phyloP scores from a whole-genome alignment of 2,329 filamentous ascomycete species.

The Penicillium aurantiogriseum region DNA sequence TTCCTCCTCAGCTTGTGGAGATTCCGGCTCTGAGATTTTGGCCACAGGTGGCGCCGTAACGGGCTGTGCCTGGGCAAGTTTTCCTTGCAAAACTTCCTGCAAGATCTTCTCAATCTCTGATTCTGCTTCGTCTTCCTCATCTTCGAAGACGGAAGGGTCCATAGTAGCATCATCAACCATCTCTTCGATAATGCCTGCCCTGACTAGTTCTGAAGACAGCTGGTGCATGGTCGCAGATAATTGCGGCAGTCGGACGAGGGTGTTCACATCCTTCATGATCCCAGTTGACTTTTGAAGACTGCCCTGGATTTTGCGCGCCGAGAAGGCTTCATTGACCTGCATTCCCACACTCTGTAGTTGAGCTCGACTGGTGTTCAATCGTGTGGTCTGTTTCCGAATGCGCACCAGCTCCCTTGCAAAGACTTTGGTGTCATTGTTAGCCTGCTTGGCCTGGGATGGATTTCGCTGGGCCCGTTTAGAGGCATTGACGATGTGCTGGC shows the following conservation, averaged over 20 bases:
- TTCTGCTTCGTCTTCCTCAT: slow-evolving; percentile 72
- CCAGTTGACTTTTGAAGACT: slow-evolving; percentile 81
- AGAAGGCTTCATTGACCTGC: slow-evolving; percentile 97
- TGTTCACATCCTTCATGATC: slow-evolving; percentile 97
- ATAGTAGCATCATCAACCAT: slow-evolving; percentile 88
- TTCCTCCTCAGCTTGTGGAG: slow-evolving; percentile 62
- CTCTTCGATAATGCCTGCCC: slow-evolving; percentile 95
- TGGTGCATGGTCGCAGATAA: slow-evolving; percentile 87
- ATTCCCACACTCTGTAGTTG: slow-evolving; percentile 91
- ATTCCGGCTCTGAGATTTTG: slow-evolving; percentile 31
- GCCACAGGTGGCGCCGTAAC: slow-evolving; percentile 47
- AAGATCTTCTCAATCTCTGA: slow-evolving; percentile 91
- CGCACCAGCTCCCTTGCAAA: slow-evolving; percentile 87
- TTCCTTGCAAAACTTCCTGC: slow-evolving; percentile 83
- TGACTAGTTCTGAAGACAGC: slow-evolving; percentile 81
- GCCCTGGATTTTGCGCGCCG: slow-evolving; percentile 91
- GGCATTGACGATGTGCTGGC: slow-evolving; percentile 77
- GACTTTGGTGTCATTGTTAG: slow-evolving; percentile 75
- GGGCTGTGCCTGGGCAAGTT: slow-evolving; percentile 66
- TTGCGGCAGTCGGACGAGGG: slow-evolving; percentile 78
- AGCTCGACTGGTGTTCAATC: slow-evolving; percentile 82
- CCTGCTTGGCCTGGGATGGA: slow-evolving; percentile 74
- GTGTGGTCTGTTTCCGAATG: slow-evolving; percentile 69
- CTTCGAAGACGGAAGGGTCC: slow-evolving; percentile 66
- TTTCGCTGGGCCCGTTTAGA: slow-evolving; percentile 78